Percentiles rank a stretch among this genome's conserved stretches.
Conservation (phyloP, 306 rosid genomes). For the Medicago arabica region DNA sequence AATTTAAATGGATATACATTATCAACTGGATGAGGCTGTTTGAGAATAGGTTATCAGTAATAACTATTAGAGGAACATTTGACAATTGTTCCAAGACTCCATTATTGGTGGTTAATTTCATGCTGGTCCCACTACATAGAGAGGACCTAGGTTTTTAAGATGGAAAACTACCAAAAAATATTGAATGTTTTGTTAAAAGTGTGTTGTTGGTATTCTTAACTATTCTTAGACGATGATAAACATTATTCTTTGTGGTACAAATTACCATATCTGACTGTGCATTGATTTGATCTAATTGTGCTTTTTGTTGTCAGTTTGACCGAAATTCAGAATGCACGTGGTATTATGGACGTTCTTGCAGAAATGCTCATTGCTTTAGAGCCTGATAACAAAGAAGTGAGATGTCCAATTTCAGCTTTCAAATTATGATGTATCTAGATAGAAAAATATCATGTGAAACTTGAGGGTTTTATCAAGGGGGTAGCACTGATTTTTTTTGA, state of each 20-base stretch:
- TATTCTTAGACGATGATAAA: not conserved
- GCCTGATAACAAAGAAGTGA: constrained; percentile 88
- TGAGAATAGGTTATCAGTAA: not conserved
- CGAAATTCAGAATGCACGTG: constrained; percentile 97
- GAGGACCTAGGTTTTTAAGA: not conserved
- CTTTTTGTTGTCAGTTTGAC: constrained; percentile 65
- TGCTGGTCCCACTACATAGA: constrained; percentile 7
- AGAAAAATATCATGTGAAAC: constrained; percentile 9
- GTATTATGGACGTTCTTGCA: constrained; percentile 92
- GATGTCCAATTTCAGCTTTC: constrained; percentile 23
- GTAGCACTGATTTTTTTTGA: constrained; percentile 32
- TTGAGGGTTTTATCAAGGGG: constrained; percentile 21
- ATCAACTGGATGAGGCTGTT: not conserved
- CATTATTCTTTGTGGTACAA: constrained; percentile 15
- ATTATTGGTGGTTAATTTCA: constrained; percentile 5
- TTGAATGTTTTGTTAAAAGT: not conserved
- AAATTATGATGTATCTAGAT: constrained; percentile 31
- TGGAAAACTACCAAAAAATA: constrained; percentile 5
- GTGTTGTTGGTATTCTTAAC: constrained; percentile 12
- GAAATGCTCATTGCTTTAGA: constrained; percentile 94
- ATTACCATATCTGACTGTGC: constrained; percentile 15
- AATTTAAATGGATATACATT: not conserved
- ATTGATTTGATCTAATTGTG: constrained; percentile 39
- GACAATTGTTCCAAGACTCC: not conserved
- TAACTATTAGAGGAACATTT: not conserved